phyloP scores from a whole-genome alignment of 2,329 filamentous ascomycete species.

The Fusarium protoensiforme region DNA sequence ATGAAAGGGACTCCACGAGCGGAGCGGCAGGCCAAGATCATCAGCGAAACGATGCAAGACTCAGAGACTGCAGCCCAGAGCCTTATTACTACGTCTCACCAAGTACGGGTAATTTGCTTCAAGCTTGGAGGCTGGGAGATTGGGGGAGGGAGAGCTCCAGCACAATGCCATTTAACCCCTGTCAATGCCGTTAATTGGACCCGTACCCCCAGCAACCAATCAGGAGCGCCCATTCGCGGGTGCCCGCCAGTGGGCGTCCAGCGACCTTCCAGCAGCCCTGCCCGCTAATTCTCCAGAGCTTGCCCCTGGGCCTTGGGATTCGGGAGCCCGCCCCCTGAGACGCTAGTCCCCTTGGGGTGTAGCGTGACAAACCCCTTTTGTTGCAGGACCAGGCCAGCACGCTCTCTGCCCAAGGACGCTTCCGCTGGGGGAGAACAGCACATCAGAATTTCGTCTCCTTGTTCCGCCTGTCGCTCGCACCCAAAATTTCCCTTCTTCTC shows the following conservation, averaged over 20 bases:
- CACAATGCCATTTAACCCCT: constrained; percentile 26
- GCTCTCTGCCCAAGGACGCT: constrained; percentile 38
- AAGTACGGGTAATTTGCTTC: constrained; percentile 32
- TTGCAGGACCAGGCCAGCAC: constrained; percentile 39
- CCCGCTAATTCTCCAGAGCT: constrained; percentile 45
- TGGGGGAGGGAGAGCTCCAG: constrained; percentile 18
- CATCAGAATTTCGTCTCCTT: constrained; percentile 49
- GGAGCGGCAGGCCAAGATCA: neutral
- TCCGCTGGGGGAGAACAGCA: constrained; percentile 46
- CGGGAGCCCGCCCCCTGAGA: constrained; percentile 28
- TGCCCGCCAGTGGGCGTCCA: constrained; percentile 17
- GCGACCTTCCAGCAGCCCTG: constrained; percentile 37
- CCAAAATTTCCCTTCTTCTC: constrained; percentile 46
- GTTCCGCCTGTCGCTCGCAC: constrained; percentile 43
- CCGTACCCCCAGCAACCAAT: constrained; percentile 31
- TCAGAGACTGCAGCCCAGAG: neutral
- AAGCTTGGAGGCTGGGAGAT: constrained; percentile 11
- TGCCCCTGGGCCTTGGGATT: constrained; percentile 36
- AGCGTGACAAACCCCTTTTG: constrained; percentile 49
- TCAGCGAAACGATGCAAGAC: neutral
- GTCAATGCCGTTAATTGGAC: constrained; percentile 40
- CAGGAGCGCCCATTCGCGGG: constrained; percentile 1
- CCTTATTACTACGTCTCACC: neutral
- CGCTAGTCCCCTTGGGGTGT: constrained; percentile 41
- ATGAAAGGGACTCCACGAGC: neutral